Base-by-base conservation (phyloP, 2,329 filamentous ascomycete species). In the Diaporthe humulicola region DNA sequence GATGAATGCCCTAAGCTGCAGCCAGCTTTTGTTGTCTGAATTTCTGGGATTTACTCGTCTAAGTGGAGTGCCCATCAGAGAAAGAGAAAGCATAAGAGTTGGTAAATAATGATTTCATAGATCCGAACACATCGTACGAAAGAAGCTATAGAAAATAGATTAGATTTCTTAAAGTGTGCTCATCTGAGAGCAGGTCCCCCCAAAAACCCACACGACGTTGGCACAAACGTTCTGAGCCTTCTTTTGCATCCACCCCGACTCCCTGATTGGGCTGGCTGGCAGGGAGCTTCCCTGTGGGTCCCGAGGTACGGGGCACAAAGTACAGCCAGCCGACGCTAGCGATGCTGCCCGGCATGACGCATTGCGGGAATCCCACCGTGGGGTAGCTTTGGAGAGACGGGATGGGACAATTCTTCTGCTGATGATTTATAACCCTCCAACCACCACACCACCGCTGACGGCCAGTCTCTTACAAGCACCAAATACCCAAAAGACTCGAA, bases 301-400 rank as follows among this genome's bases (percentile, higher is more conserved):
- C 6, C 3, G n/a, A 25, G 33, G 60, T 33, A 33, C 28, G 19
- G 28, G 22, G 48, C 22, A 69, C 30, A 36, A 48, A 3, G 10
- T 25, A 58, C 54, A 48, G 54, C 45, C 10, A 40, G 48, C 25
- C 19, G 22, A 7, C 58, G 57, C 70, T 64, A 64, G 70, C 12
- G 22, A 45, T 48, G 57, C 48, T 64, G 57, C 45, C 70, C 70
- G 70, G 70, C 70, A 72, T 72, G 70, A 72, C 70, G 70, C 70
- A 72, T 72, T 25, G 38, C 64, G 64, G 30, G 1, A 38, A 42
- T 54, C 45, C 70, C 70, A 72, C 70, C 70, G 57, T 64, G 70
- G 70, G 57, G 70, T 72, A 71, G 45, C 36, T 64, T 30, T 38
- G 40, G 25, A 42, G 17, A 22, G 38, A 14, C 19, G 38, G 69